Percentiles rank a stretch among this genome's conserved stretches.
Conservation (phyloP, 2,329 filamentous ascomycete species). For the Aspergillus arachidicola region DNA sequence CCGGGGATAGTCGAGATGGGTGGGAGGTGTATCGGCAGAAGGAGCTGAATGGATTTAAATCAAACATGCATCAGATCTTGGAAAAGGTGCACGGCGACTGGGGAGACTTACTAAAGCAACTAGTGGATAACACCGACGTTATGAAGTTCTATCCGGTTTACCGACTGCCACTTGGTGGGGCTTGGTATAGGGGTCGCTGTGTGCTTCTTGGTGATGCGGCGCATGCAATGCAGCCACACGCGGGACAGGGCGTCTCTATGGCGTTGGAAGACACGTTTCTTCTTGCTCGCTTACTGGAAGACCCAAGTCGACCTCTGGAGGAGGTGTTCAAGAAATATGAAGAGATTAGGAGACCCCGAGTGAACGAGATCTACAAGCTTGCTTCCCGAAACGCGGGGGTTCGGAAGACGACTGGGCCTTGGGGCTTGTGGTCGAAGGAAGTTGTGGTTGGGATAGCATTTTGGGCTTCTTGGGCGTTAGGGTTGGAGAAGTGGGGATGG, state of each 20-base stretch:
- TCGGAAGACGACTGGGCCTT: constrained; percentile 27
- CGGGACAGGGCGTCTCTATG: constrained; percentile 57
- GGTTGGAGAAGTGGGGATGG: constrained; percentile 23
- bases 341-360: constrained; percentile 25
- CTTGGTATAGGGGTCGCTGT: constrained; percentile 39
- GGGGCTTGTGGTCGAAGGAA: constrained; percentile 33
- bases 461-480: constrained; percentile 21
- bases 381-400: constrained; percentile 27
- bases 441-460: constrained; percentile 17
- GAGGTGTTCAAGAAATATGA: constrained; percentile 31
- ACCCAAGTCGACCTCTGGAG: constrained; percentile 16
- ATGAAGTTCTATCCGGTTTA: background rate
- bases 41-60: constrained; percentile 29
- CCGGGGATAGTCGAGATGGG: constrained; percentile 26
- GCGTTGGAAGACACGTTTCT: constrained; percentile 53
- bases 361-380: constrained; percentile 28
- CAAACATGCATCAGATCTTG: constrained; percentile 1
- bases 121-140: background rate
- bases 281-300: constrained; percentile 29
- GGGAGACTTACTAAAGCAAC: background rate
- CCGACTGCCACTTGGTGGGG: constrained; percentile 24
- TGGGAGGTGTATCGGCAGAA: constrained; percentile 31
- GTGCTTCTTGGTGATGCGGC: constrained; percentile 37
- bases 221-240: constrained; percentile 40
- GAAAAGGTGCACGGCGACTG: background rate